These are phyloP conservation scores for Trametes coccinea DNA, from an alignment of 768 basidiomycete species.

Conservation along the genomic window DNA sequence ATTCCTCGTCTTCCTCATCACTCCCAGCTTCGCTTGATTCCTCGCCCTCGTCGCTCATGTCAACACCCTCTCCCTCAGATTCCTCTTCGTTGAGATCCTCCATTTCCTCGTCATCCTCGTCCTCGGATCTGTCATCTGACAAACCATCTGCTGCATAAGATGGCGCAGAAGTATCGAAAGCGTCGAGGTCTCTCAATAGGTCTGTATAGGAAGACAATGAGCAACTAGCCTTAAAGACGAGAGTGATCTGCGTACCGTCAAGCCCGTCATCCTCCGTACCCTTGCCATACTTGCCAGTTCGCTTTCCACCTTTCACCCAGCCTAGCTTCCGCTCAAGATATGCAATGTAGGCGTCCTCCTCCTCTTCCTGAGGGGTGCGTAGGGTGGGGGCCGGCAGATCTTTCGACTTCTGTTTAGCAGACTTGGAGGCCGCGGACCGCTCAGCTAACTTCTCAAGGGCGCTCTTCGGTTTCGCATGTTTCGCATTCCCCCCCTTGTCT, in stretches of 20 bases:
- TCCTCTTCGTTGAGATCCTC: constrained; percentile 9
- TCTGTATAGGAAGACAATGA: constrained; percentile 21
- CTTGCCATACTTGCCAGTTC: constrained; percentile 43
- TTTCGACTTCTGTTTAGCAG: neutral
- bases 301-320: constrained; percentile 40
- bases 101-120: neutral
- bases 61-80: constrained; percentile 24
- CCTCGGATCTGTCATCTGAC: neutral
- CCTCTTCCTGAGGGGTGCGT: constrained; percentile 47
- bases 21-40: constrained; percentile 31
- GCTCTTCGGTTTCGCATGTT: constrained; percentile 23
- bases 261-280: constrained; percentile 73
- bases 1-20: constrained; percentile 34
- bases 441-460: constrained; percentile 38
- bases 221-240: neutral
- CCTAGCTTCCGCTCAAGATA: constrained; percentile 81
- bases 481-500: neutral
- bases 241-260: constrained; percentile 55
- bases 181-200: constrained; percentile 29
- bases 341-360: constrained; percentile 85
- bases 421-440: constrained; percentile 15
- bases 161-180: constrained; percentile 24
- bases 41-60: constrained; percentile 29
- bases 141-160: neutral
- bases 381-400: constrained; percentile 14